Conservation (phyloP, 1,139 yeast genomes). For the Debaryomyces sp. region DNA sequence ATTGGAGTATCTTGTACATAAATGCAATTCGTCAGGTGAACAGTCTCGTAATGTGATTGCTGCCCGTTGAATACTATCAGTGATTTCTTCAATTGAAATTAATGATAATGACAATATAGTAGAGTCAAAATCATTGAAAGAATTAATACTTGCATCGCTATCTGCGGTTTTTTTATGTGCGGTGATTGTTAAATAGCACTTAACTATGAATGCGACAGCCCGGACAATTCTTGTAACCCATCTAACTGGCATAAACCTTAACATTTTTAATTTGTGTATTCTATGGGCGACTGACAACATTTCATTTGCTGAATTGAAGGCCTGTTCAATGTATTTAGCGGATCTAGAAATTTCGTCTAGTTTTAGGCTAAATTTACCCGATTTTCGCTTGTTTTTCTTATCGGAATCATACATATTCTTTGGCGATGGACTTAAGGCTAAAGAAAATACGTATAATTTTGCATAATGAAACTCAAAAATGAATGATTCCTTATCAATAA, state of each 20-base stretch:
- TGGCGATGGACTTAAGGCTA: conserved; percentile 66
- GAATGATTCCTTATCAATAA: conserved; percentile 68
- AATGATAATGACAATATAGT: conserved; percentile 63
- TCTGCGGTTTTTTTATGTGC: conserved; percentile 39
- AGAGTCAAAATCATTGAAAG: conserved; percentile 44
- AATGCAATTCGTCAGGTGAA: conserved; percentile 86
- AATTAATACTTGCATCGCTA: conserved; percentile 20
- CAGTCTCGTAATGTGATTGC: conserved; percentile 79
- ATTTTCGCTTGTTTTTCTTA: conserved; percentile 19
- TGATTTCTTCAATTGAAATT: conserved; percentile 70
- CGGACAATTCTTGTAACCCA: conserved; percentile 90
- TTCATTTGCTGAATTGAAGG: conserved; percentile 84
- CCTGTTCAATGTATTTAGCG: conserved; percentile 78
- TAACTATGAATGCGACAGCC: conserved; percentile 88
- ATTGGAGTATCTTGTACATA: conserved; percentile 79
- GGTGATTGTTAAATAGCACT: conserved; percentile 73
- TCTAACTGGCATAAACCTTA: conserved; percentile 83
- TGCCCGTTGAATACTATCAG: conserved; percentile 67
- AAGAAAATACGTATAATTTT: conserved; percentile 77
- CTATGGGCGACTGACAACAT: conserved; percentile 72
- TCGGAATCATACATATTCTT: conserved; percentile 20
- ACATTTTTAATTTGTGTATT: conserved; percentile 63
- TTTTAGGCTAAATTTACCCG: conserved; percentile 39
- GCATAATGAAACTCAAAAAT: conserved; percentile 85
- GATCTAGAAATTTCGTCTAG: conserved; percentile 73